Evolutionary conservation across 257 asterid species (phyloP), one percentile per base, ranked within the genome.

Genomic region (Plantago major): DNA sequence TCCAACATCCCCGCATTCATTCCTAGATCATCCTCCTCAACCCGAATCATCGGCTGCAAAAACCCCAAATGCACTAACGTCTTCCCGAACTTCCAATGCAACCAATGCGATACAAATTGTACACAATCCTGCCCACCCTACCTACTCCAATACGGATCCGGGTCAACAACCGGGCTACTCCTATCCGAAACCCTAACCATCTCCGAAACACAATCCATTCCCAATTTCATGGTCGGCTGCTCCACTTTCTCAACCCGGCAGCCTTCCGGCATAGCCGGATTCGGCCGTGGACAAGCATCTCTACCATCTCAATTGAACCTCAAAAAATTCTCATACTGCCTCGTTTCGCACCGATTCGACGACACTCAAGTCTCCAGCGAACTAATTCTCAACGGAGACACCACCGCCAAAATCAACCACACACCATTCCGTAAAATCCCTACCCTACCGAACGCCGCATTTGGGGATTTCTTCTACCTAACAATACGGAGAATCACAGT

Each of bases 191-290:
- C 79, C 0, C 51, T 81, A 1, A 12, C 7, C 1, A 58, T 81
- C 9, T 66, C 79, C 0, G 56, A 44, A 3, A 60, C 6, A 33
- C 40, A 42, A 65, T 15, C 75, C 1, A 74, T 76, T 0, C 9
- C 18, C 0, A 55, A 77, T 60, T 79, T 84, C 69, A 26, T 61
- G 7, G 67, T 74, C 11, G 92, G 92, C 7, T 84, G 92, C 67
- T 81, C 92, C 2, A 8, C 67, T 17, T 60, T 60, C 9, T 67
- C 86, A 2, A 38, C 66, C 59, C 11, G 71, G 16, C 77, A 70
- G 28, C 81, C 88, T 8, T 16, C 76, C 12, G 92, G 92, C 14
- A 73, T 84, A 4, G 84, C 77, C 56, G 92, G 84, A 4, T 84
- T 84, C 66, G 92, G 88, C 10, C 86, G 81, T 6, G 82, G 81